Base-by-base conservation (phyloP, 139 green algal genomes). In the Picochlorum sp. region DNA sequence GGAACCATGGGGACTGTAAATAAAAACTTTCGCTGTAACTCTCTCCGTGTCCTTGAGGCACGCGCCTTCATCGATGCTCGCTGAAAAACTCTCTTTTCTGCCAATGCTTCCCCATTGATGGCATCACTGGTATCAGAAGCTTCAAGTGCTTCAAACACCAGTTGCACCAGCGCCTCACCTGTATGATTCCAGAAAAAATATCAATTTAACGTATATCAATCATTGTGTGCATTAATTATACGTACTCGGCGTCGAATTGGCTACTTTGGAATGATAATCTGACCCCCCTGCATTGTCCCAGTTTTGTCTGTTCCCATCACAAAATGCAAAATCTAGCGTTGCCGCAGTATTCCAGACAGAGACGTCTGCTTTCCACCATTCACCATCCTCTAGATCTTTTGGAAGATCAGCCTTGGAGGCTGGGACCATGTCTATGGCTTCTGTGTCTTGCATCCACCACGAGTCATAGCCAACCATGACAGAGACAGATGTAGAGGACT, bases 251-350 rank as follows among this genome's bases (percentile, higher is more conserved):
- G 77, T 51, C 6, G 66, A 66, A 14, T 65, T 65, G 18, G 52
- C 56, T 1, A 90, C 73, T 14, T 62, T 62, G 6, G 80, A 84
- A 76, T 90, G 83, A 72, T 73, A 95, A 78, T 95, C 87, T 44
- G 54, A 37, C 20, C 78, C 64, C 6, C 60, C 28, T 63, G 89
- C 88, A 82, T 96, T 96, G 73, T 96, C 88, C 89, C 88, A 94
- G 5, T 59, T n/a, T 11, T 64, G 44, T 47, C 79, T 69, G 4
- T 82, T 75, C n/a, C 68, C 63, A 69, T 95, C 82, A 8, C 34
- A 75, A 47, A 96, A 74, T 26, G 92, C 89, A 62, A 82, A 95
- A 74, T 96, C 84, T 38, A 96, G 52, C 50, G 86, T 67, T 18
- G 61, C 64, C 37, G 82, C 83, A 6, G 59, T 74, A 24, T 69